Conservation (phyloP, 2,329 filamentous ascomycete genomes). For the Colletotrichum plurivorum region DNA sequence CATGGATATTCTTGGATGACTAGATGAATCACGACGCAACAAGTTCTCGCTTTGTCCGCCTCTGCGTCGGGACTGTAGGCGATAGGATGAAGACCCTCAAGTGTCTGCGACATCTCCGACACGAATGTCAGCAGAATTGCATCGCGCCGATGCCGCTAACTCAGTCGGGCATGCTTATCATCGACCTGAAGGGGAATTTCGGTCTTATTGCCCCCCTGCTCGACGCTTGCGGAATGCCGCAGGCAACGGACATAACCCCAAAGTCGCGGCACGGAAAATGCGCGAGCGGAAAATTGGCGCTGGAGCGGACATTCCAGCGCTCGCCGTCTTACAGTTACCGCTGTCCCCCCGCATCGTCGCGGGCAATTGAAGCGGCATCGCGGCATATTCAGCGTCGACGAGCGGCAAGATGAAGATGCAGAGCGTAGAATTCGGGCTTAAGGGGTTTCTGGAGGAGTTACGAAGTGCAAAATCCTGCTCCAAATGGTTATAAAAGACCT, state of each 20-base stretch:
- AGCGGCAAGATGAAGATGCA: neutral
- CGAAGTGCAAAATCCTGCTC: too few species aligned
- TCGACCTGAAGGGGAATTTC: neutral
- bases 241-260: constrained; percentile 6
- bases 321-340: neutral
- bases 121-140: too few species aligned
- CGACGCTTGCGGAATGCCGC: neutral
- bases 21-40: too few species aligned
- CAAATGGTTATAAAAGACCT: neutral
- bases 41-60: too few species aligned
- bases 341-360: constrained; percentile 7
- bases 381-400: neutral
- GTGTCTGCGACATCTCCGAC: too few species aligned
- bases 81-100: too few species aligned
- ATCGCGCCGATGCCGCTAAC: neutral
- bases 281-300: constrained; percentile 5
- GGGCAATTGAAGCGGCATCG: neutral
- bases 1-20: neutral
- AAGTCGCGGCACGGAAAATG: neutral
- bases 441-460: neutral
- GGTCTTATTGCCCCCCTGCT: neutral
- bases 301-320: neutral
- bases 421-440: neutral
- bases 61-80: neutral
- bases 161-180: neutral